phyloP scores from a whole-genome alignment of 805 yeast species.

The Maudiozyma turicensis region DNA sequence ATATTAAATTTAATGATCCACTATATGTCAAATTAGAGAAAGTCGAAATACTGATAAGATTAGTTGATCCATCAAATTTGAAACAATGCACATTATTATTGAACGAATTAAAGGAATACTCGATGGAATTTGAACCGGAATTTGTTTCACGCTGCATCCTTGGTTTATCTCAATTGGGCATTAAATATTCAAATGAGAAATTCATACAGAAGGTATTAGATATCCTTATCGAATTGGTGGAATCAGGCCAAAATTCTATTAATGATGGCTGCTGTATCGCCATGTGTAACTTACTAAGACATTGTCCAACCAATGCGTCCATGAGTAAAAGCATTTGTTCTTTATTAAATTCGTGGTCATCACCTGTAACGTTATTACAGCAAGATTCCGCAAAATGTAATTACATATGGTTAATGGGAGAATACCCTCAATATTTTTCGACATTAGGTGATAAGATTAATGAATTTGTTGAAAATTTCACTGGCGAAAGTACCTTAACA shows the following conservation, averaged over 20 bases:
- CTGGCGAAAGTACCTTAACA: slow-evolving; percentile 48
- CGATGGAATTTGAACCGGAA: slow-evolving; percentile 77
- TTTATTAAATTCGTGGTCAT: slow-evolving; percentile 29
- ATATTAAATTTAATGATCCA: slow-evolving; percentile 81
- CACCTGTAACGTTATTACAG: slow-evolving; percentile 39
- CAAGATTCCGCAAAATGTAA: slow-evolving; percentile 39
- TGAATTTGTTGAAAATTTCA: slow-evolving; percentile 41
- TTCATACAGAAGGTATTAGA: slow-evolving; percentile 49
- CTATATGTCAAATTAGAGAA: slow-evolving; percentile 68
- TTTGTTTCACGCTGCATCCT: slow-evolving; percentile 57
- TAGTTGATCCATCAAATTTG: slow-evolving; percentile 41
- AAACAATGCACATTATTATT: slow-evolving; percentile 48
- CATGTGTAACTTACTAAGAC: slow-evolving; percentile 55
- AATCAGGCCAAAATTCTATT: slow-evolving; percentile 50
- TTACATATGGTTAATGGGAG: slow-evolving; percentile 65
- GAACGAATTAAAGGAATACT: slow-evolving; percentile 67
- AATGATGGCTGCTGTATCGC: slow-evolving; percentile 52
- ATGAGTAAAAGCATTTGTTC: slow-evolving; percentile 22
- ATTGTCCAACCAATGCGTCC: slow-evolving; percentile 39
- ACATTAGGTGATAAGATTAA: slow-evolving; percentile 39
- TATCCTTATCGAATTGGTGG: slow-evolving; percentile 45
- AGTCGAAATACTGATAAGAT: slow-evolving; percentile 61
- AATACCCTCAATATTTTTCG: slow-evolving; percentile 54
- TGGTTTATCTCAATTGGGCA: slow-evolving; percentile 65
- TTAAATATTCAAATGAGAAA: slow-evolving; percentile 40